Base-by-base conservation (phyloP, 1,284 basidiomycete genomes). In the Melanopsichium pennsylvanicum region DNA sequence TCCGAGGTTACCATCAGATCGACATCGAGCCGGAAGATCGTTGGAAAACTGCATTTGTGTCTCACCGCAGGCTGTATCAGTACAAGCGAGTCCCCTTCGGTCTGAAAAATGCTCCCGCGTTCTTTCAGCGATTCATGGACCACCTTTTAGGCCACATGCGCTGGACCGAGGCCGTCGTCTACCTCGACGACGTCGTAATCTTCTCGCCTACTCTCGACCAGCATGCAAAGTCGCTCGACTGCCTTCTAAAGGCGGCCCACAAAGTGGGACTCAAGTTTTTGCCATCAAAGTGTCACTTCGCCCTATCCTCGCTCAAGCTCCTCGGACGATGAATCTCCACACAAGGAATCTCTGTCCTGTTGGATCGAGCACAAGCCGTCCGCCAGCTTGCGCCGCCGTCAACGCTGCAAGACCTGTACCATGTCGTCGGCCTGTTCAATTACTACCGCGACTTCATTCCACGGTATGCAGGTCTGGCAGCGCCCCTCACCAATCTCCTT, bases 391-490 rank as follows among this genome's bases (percentile, higher is more conserved):
- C 34, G 3, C 21, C 32, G 13, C 45, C 45, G 5, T 5, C 0
- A 4, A 51, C 38, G 10, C 19, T 41, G 11, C 39, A 36, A 25
- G 8, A 51, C 10, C 23, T 51, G 29, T 41, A 51, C 48, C 38
- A 42, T 22, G 22, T 32, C 12, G 19, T 51, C 2, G 39, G 48
- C 16, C 39, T 51, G 5, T 51, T 51, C 38, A 39, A 39, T n/a
- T 51, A 36, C 32, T 42, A 51, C 19, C 6, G 48, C 21, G 19
- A 37, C 27, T 51, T 51, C 38, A 41, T 51, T 11, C 48, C 32
- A 2, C 23, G 39, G 19, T 41, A 41, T 29, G 48, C 38, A 15
- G 16, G 10, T 23, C 21, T 8, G 22, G 48, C 26, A 2, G 48
- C 33, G 2, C 38, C 48, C 13, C 22, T 51, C 5, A 51, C 5